phyloP scores from a whole-genome alignment of 148 eudicot species.

The Chenopodium suecicum region DNA sequence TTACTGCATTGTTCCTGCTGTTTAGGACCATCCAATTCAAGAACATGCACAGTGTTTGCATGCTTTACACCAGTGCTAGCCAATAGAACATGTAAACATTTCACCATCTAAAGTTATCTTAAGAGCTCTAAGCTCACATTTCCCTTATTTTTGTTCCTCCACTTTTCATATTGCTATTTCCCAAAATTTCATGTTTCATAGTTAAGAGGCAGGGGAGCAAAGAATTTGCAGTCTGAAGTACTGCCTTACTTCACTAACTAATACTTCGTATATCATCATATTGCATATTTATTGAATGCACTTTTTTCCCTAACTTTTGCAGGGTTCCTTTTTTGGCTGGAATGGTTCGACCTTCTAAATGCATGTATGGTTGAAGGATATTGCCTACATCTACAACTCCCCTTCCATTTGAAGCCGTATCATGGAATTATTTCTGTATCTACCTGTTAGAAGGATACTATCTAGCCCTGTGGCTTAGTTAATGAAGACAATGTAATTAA shows the following conservation, averaged over 20 bases:
- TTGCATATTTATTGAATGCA: not conserved
- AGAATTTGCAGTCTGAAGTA: not conserved
- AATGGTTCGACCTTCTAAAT: slow-evolving; percentile 71
- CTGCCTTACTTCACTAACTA: not conserved
- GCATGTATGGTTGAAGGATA: not conserved
- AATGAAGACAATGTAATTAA: not conserved
- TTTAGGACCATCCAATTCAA: slow-evolving; percentile 77
- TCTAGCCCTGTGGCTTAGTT: slow-evolving; percentile 3
- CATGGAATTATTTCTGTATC: slow-evolving; percentile 3
- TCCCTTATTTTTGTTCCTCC: not conserved
- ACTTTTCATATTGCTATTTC: not conserved
- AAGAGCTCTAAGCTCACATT: not conserved
- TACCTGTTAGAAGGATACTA: not conserved
- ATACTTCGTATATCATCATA: not conserved
- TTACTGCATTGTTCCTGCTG: slow-evolving; percentile 51
- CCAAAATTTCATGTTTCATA: not conserved
- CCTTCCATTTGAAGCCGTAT: not conserved
- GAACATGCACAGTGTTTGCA: slow-evolving; percentile 90
- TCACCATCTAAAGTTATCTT: slow-evolving; percentile 26
- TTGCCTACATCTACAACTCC: not conserved
- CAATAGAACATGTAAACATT: slow-evolving; percentile 54
- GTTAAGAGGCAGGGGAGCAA: not conserved
- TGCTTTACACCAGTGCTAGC: slow-evolving; percentile 94
- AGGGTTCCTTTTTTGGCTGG: slow-evolving; percentile 87
- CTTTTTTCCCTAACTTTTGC: slow-evolving; percentile 25